These are phyloP conservation scores for Carpinus fangiana DNA, from an alignment of 306 rosid genomes.

Conservation along the genomic window DNA sequence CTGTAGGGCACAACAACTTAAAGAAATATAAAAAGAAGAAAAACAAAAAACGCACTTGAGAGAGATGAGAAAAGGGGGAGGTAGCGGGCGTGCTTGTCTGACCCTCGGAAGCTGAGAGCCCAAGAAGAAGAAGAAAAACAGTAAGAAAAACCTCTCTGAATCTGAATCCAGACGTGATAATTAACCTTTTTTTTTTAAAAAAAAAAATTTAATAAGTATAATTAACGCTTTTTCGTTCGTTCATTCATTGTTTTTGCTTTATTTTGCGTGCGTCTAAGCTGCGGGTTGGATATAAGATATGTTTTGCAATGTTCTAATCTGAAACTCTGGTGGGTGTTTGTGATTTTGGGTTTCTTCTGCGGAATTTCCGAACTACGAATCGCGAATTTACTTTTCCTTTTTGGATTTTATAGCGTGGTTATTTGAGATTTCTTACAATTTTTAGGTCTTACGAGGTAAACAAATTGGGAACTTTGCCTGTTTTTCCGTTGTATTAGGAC, in stretches of 20 bases:
- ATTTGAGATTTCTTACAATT: neutral
- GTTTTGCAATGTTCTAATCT: conserved; percentile 3
- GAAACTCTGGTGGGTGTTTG: conserved; percentile 18
- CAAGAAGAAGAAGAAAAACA: neutral
- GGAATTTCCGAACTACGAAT: neutral
- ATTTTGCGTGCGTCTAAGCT: neutral
- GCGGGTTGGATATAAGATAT: neutral
- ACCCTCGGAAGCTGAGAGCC: conserved; percentile 8
- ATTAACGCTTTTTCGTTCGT: no score
- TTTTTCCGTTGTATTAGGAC: neutral
- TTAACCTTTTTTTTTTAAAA: no score
- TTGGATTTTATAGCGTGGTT: neutral
- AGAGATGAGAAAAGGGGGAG: conserved; percentile 6
- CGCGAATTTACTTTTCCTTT: neutral
- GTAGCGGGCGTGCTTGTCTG: conserved; percentile 8
- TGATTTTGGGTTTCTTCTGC: neutral
- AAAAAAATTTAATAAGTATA: neutral
- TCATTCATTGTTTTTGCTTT: neutral
- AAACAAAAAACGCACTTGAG: neutral
- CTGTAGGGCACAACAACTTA: no score
- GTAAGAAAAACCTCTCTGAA: conserved; percentile 19
- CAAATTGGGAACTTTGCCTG: neutral
- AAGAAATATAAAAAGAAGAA: neutral
- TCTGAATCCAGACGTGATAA: neutral
- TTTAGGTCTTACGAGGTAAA: neutral